A percentile compares a stretch with the other conserved stretches of the same genome.
phyloP scores from a whole-genome alignment of 176 grass and related monocot genomes.

The Pontederia paniculata region DNA sequence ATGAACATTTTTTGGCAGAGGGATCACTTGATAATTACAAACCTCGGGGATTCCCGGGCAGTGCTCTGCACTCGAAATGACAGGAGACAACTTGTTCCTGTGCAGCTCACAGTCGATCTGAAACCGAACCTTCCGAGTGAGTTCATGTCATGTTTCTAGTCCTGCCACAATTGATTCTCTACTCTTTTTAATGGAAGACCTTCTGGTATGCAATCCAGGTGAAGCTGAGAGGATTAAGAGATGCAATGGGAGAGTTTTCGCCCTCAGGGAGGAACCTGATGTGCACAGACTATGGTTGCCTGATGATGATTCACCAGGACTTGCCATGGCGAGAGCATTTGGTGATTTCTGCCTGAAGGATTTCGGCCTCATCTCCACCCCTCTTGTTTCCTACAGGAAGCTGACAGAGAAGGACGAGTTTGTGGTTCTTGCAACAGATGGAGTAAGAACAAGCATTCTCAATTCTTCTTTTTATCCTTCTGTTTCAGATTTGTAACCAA shows the following conservation, averaged over 20 bases:
- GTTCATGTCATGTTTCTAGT: conserved; percentile 7
- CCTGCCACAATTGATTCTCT: no score
- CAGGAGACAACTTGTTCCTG: conserved; percentile 26
- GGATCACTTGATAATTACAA: conserved; percentile 66
- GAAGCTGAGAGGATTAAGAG: conserved; percentile 59
- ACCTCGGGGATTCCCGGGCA: conserved; percentile 73
- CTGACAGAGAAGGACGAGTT: conserved; percentile 71
- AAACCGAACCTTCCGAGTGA: conserved; percentile 76
- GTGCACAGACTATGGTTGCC: conserved; percentile 77
- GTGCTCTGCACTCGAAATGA: conserved; percentile 51
- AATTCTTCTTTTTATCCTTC: not conserved
- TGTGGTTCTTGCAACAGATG: conserved; percentile 80
- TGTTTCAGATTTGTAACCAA: not conserved
- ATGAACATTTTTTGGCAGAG: conserved; percentile 17
- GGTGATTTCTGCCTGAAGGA: conserved; percentile 87
- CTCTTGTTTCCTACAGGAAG: conserved; percentile 51
- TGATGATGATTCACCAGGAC: conserved; percentile 63
- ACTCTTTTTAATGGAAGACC: not conserved
- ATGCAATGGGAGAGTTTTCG: conserved; percentile 67
- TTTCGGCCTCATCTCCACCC: conserved; percentile 67
- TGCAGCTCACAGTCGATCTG: conserved; percentile 66
- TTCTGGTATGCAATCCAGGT: conserved; percentile 18
- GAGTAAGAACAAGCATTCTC: conserved; percentile 27
- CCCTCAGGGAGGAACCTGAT: conserved; percentile 59
- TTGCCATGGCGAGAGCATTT: conserved; percentile 87